Evolutionary conservation across 345 rosid species (phyloP).

Genomic region (Acer yangbiense): DNA sequence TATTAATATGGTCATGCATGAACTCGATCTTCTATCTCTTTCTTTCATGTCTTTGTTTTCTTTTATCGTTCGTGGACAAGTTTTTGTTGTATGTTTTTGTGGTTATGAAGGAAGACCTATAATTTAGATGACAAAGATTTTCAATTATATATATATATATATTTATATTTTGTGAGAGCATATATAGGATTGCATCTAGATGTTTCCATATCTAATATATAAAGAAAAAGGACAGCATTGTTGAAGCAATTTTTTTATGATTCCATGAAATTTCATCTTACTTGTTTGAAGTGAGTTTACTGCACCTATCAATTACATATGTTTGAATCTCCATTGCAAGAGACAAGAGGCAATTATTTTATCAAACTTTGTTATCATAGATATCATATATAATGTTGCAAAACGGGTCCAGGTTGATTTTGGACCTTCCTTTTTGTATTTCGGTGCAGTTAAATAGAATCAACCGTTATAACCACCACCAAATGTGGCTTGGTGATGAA

Average conservation of each 20-base stretch:
- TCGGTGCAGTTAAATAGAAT: background rate
- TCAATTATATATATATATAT: no score
- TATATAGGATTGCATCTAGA: no score
- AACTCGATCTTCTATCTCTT: background rate
- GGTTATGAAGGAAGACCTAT: background rate
- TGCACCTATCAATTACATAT: background rate
- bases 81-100: background rate
- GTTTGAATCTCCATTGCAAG: slow-evolving; percentile 2
- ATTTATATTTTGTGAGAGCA: no score
- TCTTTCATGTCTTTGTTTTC: background rate
- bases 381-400: slow-evolving; percentile 12
- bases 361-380: background rate
- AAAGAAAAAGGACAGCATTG: background rate
- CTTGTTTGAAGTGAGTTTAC: slow-evolving; percentile 8
- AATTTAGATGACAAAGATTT: no score
- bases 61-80: background rate
- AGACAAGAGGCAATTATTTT: slow-evolving; percentile 12
- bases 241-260: background rate
- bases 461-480: background rate
- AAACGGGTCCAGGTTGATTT: slow-evolving; percentile 18
- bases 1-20: background rate
- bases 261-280: background rate
- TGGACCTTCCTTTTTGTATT: background rate
- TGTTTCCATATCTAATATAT: no score
- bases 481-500: no score